Conservation (phyloP, 176 grass and related monocot genomes). For the Bonia amplexicaulis region DNA sequence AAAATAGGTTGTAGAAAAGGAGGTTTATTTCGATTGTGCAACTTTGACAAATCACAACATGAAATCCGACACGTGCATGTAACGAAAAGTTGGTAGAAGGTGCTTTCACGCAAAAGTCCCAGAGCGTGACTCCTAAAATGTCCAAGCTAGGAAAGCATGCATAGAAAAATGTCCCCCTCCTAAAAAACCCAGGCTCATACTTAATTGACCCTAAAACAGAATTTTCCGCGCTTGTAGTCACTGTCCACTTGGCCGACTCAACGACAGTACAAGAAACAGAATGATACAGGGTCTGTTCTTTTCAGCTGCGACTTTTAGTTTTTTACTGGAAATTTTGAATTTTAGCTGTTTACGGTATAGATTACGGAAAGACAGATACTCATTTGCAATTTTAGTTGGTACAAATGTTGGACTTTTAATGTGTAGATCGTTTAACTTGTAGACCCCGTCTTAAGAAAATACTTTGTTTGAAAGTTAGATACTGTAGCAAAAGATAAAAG, state of each 20-base stretch:
- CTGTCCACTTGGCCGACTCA: neutral
- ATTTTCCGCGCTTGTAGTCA: neutral
- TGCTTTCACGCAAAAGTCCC: constrained; percentile 31
- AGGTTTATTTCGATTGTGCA: neutral
- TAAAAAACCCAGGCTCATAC: neutral
- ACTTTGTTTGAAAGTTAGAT: no score
- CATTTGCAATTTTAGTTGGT: no score
- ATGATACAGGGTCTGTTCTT: no score
- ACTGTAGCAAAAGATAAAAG: no score
- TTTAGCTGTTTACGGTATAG: no score
- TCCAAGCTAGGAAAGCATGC: neutral
- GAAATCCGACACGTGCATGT: constrained; percentile 25
- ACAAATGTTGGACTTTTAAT: no score
- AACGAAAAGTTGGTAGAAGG: constrained; percentile 11
- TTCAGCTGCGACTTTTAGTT: no score
- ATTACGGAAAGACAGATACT: no score
- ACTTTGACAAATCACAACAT: neutral
- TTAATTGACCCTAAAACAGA: neutral
- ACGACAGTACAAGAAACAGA: neutral
- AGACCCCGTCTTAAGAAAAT: no score
- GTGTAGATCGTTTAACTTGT: no score
- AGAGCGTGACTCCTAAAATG: neutral
- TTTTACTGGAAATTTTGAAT: no score
- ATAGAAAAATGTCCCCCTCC: neutral
- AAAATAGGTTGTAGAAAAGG: neutral